phyloP scores from a whole-genome alignment of 805 yeast species.

The Lachancea kluyveri region DNA sequence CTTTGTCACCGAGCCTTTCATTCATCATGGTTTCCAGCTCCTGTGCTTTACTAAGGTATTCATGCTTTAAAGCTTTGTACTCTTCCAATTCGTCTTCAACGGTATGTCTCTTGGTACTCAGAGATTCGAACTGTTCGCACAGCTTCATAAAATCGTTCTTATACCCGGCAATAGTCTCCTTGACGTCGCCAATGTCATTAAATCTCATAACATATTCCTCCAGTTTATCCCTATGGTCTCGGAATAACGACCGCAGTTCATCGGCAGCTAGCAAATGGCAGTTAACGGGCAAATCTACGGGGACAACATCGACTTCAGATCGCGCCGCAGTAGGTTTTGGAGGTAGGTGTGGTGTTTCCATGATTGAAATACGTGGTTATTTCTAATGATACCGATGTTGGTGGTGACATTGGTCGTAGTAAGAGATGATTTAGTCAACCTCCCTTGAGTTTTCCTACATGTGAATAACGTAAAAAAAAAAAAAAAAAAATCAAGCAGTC shows the following conservation, averaged over 20 bases:
- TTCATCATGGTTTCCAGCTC: conserved; percentile 32
- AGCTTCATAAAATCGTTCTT: conserved; percentile 17
- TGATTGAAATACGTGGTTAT: neutral
- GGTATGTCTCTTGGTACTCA: conserved; percentile 21
- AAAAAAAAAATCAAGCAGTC: no score
- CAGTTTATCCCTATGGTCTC: conserved; percentile 14
- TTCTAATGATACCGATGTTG: no score
- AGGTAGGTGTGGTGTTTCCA: conserved; percentile 9
- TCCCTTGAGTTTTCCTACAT: no score
- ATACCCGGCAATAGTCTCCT: conserved; percentile 7
- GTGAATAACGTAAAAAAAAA: no score
- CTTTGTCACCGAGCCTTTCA: conserved; percentile 34
- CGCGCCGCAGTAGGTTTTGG: conserved; percentile 2
- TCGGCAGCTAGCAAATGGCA: conserved; percentile 18
- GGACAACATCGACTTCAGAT: neutral
- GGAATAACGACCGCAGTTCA: conserved; percentile 19
- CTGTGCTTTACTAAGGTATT: conserved; percentile 33
- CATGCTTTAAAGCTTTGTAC: conserved; percentile 24
- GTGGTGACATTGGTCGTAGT: no score
- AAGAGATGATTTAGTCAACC: no score
- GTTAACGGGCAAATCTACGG: conserved; percentile 18
- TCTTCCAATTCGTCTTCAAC: conserved; percentile 24
- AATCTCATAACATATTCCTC: conserved; percentile 19
- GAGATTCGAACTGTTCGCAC: conserved; percentile 15
- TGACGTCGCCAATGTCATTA: conserved; percentile 14